phyloP scores from a whole-genome alignment of 2,329 filamentous ascomycete species.

The Xenoacremonium recifei region DNA sequence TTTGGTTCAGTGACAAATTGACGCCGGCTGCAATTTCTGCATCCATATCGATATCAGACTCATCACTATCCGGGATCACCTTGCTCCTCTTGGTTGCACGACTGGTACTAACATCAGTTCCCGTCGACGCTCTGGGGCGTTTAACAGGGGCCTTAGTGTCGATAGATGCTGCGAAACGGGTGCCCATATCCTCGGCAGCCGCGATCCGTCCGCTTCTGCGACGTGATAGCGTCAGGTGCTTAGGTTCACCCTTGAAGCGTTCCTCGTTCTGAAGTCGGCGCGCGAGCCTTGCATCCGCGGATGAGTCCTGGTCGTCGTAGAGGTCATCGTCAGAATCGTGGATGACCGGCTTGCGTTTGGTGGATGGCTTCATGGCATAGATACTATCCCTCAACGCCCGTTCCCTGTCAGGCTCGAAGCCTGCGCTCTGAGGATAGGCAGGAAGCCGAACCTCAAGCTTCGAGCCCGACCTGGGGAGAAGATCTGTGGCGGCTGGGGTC shows the following conservation, averaged over 20 bases:
- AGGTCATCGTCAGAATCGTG: slow-evolving; percentile 41
- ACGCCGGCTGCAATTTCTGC: slow-evolving; percentile 28
- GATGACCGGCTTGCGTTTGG: slow-evolving; percentile 38
- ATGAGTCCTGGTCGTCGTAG: slow-evolving; percentile 22
- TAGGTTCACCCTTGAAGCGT: slow-evolving; percentile 15
- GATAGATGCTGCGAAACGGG: no score
- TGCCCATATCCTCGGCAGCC: no score
- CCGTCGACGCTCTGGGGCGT: slow-evolving; percentile 23
- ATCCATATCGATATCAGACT: slow-evolving; percentile 28
- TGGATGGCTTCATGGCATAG: slow-evolving; percentile 46
- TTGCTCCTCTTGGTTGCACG: slow-evolving; percentile 30
- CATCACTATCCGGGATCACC: slow-evolving; percentile 30
- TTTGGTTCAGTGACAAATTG: slow-evolving; percentile 14
- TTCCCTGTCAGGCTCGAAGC: slow-evolving; percentile 27
- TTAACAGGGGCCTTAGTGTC: slow-evolving; percentile 18
- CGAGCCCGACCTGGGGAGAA: slow-evolving; percentile 14
- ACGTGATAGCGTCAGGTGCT: slow-evolving; percentile 8
- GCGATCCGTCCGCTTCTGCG: slow-evolving; percentile 17
- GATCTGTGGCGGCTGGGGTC: slow-evolving; percentile 30
- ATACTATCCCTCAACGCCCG: slow-evolving; percentile 40
- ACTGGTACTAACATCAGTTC: slow-evolving; percentile 10
- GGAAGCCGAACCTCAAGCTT: slow-evolving; percentile 31
- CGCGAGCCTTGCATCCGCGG: slow-evolving; percentile 30
- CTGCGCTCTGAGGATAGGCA: slow-evolving; percentile 11
- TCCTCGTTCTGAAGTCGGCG: slow-evolving; percentile 36